Conservation (phyloP, 192 early-diverging fungal genomes). For the Backusella circina region DNA sequence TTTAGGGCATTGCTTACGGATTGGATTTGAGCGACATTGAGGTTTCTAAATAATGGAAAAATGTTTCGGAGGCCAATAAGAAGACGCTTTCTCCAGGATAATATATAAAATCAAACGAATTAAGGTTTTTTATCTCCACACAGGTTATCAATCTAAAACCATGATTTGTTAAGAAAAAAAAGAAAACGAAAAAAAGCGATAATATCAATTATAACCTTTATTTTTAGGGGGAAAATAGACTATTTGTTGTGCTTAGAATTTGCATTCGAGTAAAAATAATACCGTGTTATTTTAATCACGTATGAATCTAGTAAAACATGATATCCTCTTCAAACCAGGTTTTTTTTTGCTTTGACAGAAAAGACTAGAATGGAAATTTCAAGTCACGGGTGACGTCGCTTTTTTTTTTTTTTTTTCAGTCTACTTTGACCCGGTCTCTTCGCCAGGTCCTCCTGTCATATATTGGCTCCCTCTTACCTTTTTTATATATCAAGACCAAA, state of each 20-base stretch:
- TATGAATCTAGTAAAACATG: no score
- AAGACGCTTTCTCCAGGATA: not conserved
- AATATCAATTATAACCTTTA: not conserved
- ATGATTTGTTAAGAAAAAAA: not conserved
- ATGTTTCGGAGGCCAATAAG: not conserved
- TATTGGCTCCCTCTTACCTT: not conserved
- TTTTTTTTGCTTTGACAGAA: not conserved
- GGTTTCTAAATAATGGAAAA: not conserved
- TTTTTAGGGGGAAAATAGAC: not conserved
- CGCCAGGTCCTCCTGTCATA: conserved; percentile 7
- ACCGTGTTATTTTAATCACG: no score
- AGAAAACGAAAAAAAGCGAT: not conserved
- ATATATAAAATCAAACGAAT: not conserved
- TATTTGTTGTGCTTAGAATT: not conserved
- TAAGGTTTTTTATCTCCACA: not conserved
- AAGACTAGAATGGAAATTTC: not conserved
- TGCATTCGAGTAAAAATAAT: no score
- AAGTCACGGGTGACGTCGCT: not conserved
- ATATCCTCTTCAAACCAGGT: not conserved
- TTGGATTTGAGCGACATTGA: not conserved
- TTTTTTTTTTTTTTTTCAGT: conserved; percentile 1
- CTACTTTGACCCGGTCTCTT: not conserved
- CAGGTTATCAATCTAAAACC: not conserved
- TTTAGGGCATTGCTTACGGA: not conserved
- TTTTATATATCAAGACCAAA: not conserved